Conservation (phyloP, 1,284 basidiomycete species). For the Moesziomyces sp. region DNA sequence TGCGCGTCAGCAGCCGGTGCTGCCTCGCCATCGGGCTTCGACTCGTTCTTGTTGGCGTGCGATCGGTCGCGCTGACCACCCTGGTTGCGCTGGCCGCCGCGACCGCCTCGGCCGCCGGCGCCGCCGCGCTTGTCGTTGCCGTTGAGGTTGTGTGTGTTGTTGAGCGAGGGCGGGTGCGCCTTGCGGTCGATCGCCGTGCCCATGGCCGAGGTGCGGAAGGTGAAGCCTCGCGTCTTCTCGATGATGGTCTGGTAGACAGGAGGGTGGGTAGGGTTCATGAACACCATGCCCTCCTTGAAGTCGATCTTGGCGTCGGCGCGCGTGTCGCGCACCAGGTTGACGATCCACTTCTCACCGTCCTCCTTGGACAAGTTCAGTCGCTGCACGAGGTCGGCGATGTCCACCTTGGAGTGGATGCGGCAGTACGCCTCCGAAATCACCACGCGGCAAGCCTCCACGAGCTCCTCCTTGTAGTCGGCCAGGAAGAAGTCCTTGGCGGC, state of each 20-base stretch:
- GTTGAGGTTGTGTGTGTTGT: slow-evolving; percentile 50
- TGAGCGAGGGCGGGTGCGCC: slow-evolving; percentile 60
- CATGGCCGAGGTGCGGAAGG: slow-evolving; percentile 88
- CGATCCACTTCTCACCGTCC: slow-evolving; percentile 99
- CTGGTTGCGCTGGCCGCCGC: slow-evolving; percentile 56
- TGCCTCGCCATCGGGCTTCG: slow-evolving; percentile 38
- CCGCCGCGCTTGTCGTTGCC: slow-evolving; percentile 52
- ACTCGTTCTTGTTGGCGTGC: slow-evolving; percentile 26
- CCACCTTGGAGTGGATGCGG: slow-evolving; percentile 94
- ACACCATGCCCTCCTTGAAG: slow-evolving; percentile 93
- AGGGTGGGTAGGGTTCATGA: slow-evolving; percentile 88
- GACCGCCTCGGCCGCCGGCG: slow-evolving; percentile 54
- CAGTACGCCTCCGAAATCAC: slow-evolving; percentile 97
- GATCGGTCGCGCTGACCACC: slow-evolving; percentile 41
- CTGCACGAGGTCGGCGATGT: slow-evolving; percentile 93
- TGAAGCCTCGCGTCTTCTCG: slow-evolving; percentile 91
- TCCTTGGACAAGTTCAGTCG: slow-evolving; percentile 89
- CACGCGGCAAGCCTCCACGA: slow-evolving; percentile 94
- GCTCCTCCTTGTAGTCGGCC: slow-evolving; percentile 86
- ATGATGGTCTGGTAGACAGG: slow-evolving; percentile 95
- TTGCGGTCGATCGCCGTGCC: slow-evolving; percentile 81
- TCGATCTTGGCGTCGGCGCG: slow-evolving; percentile 98
- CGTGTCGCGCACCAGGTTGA: slow-evolving; percentile 96
- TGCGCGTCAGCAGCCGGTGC: slow-evolving; percentile 31
- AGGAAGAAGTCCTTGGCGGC: slow-evolving; percentile 95